A percentile compares a stretch with the other conserved stretches of the same genome.
These are phyloP conservation scores for Alopecurus myosuroides DNA, from an alignment of 176 grass and related monocot species.

Conservation along the genomic window DNA sequence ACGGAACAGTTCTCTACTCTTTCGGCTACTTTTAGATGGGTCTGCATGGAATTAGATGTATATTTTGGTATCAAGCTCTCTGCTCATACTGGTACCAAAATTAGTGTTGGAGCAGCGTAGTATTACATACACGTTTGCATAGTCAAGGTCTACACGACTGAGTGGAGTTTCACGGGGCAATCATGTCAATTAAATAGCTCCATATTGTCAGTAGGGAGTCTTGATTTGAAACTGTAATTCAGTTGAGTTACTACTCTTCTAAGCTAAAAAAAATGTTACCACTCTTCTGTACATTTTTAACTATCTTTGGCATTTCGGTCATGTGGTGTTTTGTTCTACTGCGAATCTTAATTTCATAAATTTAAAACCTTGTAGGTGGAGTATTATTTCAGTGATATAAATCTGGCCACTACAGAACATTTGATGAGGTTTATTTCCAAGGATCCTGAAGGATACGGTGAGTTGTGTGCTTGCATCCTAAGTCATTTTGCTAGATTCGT, in stretches of 20 bases:
- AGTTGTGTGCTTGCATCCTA: slow-evolving; percentile 41
- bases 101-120: background rate
- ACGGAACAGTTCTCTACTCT: background rate
- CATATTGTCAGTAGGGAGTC: background rate
- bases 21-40: background rate
- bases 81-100: background rate
- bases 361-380: slow-evolving; percentile 61
- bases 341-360: background rate
- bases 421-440: slow-evolving; percentile 96
- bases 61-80: background rate
- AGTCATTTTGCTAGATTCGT: background rate
- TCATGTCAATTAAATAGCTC: background rate
- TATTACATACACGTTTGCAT: background rate
- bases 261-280: background rate
- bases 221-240: background rate
- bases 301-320: background rate
- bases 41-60: background rate
- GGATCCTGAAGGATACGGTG: slow-evolving; percentile 88
- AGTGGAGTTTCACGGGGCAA: background rate
- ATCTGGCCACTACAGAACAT: slow-evolving; percentile 93
- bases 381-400: slow-evolving; percentile 97
- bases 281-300: background rate
- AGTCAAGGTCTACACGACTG: background rate
- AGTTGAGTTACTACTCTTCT: background rate
- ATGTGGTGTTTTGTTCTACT: background rate